Evolutionary conservation across 306 rosid genomes (phyloP), one percentile per base, ranked within the genome.

Genomic region (Sphenostylis stenocarpa): DNA sequence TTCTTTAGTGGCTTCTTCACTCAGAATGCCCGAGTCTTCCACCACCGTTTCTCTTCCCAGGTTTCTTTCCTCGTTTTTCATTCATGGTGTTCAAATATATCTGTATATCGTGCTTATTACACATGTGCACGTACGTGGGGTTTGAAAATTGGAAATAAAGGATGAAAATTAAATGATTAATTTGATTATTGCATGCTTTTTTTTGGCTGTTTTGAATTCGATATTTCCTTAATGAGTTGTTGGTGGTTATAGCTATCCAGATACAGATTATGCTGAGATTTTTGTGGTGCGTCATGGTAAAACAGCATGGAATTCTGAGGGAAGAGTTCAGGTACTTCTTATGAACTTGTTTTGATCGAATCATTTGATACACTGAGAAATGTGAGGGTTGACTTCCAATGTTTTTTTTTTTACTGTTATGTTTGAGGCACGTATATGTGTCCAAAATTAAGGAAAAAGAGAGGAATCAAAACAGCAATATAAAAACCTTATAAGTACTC

Each of bases 201-300:
- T 26, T 26, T 9, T 49, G 57, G 61, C 28, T 70, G 2, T 44
- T 53, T 70, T 1, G 33, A 24, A 62, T 60, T 24, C 14, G 28
- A 47, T 15, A 5, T 47, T 21, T 51, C 4, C 55, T 68, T 49
- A 11, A 11, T 10, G 13, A 73, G 64, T 39, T 77, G 53, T 4
- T 58, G 20, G 1, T 55, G 62, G 67, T 51, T 77, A 47, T 74
- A 91, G 96, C 82, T 44, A 65, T 63, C 39, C 79, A 23, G 77
- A 60, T 82, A 80, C 81, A 13, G 81, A 85, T 29, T 86, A 78
- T 78, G 89, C 95, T 8, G 98, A 95, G 84, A 90, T 95, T 67
- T 51, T 90, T 43, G 95, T 90, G 5, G 84, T 95, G 7, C 96
- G 97, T 66, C 98, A 95, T 38, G 98, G 98, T 43, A 92, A 95